A percentile compares a stretch with the other conserved stretches of the same genome.
phyloP scores from a whole-genome alignment of 2,329 filamentous ascomycete species.

The Aspergillus brasiliensis region DNA sequence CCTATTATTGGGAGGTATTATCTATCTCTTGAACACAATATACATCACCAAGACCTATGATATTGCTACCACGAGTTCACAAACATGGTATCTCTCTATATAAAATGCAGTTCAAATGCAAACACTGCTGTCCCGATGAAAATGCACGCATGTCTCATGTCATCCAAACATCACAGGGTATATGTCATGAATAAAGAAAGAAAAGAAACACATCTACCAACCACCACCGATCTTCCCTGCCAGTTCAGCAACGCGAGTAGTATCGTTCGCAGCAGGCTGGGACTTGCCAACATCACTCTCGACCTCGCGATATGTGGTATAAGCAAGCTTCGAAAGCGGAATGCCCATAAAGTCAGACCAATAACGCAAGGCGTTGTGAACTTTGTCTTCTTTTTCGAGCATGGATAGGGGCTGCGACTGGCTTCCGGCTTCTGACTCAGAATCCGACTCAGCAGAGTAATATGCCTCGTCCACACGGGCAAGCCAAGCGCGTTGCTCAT shows the following conservation, averaged over 20 bases:
- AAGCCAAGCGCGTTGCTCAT: constrained; percentile 85
- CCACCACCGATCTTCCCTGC: constrained; percentile 90
- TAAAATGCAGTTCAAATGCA: constrained; percentile 8
- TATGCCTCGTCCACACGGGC: constrained; percentile 85
- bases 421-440: constrained; percentile 39
- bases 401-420: constrained; percentile 29
- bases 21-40: too few species aligned
- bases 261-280: constrained; percentile 59
- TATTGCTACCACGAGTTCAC: too few species aligned
- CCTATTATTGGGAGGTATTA: too few species aligned
- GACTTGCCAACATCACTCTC: constrained; percentile 92
- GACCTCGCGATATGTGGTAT: constrained; percentile 88
- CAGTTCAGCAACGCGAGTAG: constrained; percentile 81
- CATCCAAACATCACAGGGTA: constrained; percentile 18
- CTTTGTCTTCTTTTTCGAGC: constrained; percentile 29
- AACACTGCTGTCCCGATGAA: background rate
- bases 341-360: constrained; percentile 77
- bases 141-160: background rate
- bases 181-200: constrained; percentile 21
- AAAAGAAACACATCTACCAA: constrained; percentile 63
- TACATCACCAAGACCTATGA: background rate
- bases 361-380: constrained; percentile 70
- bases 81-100: constrained; percentile 22
- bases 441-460: constrained; percentile 70
- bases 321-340: constrained; percentile 69